Base-by-base conservation (phyloP, 2,329 filamentous ascomycete genomes). In the Talaromyces marneffei region DNA sequence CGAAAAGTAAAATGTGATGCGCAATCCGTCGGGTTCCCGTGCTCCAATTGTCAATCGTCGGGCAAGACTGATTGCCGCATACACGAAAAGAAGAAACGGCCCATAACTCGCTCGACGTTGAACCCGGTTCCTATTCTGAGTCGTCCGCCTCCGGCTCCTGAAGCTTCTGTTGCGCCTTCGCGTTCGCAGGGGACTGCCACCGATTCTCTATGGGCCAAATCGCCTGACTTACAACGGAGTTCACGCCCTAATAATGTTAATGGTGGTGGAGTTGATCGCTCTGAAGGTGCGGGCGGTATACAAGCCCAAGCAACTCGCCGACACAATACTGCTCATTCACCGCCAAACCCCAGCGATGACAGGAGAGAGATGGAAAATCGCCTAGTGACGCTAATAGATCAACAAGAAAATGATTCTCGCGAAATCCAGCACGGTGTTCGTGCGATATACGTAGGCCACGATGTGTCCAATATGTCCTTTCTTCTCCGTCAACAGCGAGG, bases 401-500 rank as follows among this genome's bases (percentile, higher is more conserved):
- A 78, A 46, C 78, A 81, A 54, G 77, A 79, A 20, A 71, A 76
- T 25, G 74, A 75, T 33, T 70, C 74, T 23, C 71, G 77, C 18
- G 78, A 81, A 59, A 82, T 83, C n/a, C 73, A 77, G 37, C 72
- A 75, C 57, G 74, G 76, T 2, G 78, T 80, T 16, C 77, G 81
- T 25, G 77, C 81, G 10, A 82, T 80, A 60, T 84, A 82, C 65
- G 81, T 84, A 48, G 82, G 82, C 6, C 80, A 81, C 60, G 81
- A 83, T 64, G 77, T 82, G 62, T 84, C 82, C 35, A 84, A 84
- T 62, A 76, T 84, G 65, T 82, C 82, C 59, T 83, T 83, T 64
- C 71, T 84, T 44, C 78, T 84, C 29, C 79, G 80, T 12, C 81
- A 83, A 63, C 78, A 80, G 62, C 69, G 78, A 67, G 74, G 75